Evolutionary conservation across 2,329 filamentous ascomycete genomes (phyloP).

Genomic region (Lachnellula cervina): DNA sequence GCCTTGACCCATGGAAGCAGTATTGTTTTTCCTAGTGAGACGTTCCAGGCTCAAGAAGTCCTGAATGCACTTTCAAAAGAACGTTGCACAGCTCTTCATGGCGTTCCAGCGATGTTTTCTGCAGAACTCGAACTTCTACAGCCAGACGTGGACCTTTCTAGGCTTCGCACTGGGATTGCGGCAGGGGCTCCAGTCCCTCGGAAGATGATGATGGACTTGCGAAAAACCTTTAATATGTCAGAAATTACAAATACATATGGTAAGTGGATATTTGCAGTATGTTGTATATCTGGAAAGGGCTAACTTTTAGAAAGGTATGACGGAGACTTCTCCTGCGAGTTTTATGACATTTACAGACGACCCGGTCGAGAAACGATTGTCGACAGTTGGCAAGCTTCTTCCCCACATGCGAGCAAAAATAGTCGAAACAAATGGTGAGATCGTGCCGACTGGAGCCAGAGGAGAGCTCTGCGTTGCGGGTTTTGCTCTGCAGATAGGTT

Average conservation of each 20-base stretch:
- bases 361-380: conserved; percentile 59
- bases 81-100: conserved; percentile 47
- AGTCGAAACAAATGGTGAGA: conserved; percentile 49
- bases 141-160: conserved; percentile 18
- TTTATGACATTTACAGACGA: conserved; percentile 77
- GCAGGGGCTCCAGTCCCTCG: conserved; percentile 60
- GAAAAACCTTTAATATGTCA: conserved; percentile 56
- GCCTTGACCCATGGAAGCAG: conserved; percentile 57
- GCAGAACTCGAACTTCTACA: conserved; percentile 55
- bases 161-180: conserved; percentile 60
- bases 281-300: neutral
- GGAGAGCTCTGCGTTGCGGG: conserved; percentile 64
- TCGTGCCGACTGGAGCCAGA: conserved; percentile 47
- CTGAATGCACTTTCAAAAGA: conserved; percentile 50
- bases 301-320: conserved; percentile 41
- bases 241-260: conserved; percentile 48
- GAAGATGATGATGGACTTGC: conserved; percentile 57
- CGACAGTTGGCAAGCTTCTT: conserved; percentile 71
- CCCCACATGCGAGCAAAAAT: conserved; percentile 73
- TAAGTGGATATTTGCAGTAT: neutral
- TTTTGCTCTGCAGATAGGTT: conserved; percentile 54
- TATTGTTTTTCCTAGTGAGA: conserved; percentile 64
- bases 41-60: conserved; percentile 55
- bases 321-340: conserved; percentile 73
- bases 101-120: conserved; percentile 67